Percentiles rank a stretch among this genome's conserved stretches.
These are phyloP conservation scores for Mortierella polycephala DNA, from an alignment of 371 early-diverging fungal species.

Conservation along the genomic window DNA sequence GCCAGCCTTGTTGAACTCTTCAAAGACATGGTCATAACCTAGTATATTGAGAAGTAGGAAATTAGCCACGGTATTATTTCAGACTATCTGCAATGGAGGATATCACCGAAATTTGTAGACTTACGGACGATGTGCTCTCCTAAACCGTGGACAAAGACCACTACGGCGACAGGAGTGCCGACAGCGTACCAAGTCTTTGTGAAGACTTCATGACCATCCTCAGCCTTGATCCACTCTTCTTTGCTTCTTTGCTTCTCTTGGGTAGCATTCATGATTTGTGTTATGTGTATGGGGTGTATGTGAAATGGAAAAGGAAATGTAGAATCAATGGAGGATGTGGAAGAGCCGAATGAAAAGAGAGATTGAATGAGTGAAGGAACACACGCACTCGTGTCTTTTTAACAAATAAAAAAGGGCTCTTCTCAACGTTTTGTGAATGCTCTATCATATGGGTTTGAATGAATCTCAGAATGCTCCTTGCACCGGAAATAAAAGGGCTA, in stretches of 20 bases:
- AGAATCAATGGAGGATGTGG: background rate
- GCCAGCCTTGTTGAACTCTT: constrained; percentile 61
- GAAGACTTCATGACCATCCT: constrained; percentile 23
- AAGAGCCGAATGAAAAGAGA: background rate
- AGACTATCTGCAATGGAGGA: too few relatives aligned
- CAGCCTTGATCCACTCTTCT: constrained; percentile 25
- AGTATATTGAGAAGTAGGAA: background rate
- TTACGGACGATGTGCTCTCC: constrained; percentile 67
- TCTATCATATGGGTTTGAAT: too few relatives aligned
- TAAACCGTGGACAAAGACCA: constrained; percentile 70
- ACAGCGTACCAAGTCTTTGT: constrained; percentile 30
- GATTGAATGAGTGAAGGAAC: background rate
- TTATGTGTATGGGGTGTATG: background rate
- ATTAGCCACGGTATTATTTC: too few relatives aligned
- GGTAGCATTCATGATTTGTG: background rate
- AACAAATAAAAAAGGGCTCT: background rate
- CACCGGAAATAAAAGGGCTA: too few relatives aligned
- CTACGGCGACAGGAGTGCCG: constrained; percentile 25
- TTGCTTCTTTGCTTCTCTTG: background rate
- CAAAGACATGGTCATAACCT: constrained; percentile 65
- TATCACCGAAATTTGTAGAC: background rate
- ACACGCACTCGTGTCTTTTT: background rate
- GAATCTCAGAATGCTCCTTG: too few relatives aligned
- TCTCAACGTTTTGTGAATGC: too few relatives aligned
- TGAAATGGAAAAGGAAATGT: background rate